phyloP scores from a whole-genome alignment of 2,329 filamentous ascomycete species.

The Verticillium tricorpus region DNA sequence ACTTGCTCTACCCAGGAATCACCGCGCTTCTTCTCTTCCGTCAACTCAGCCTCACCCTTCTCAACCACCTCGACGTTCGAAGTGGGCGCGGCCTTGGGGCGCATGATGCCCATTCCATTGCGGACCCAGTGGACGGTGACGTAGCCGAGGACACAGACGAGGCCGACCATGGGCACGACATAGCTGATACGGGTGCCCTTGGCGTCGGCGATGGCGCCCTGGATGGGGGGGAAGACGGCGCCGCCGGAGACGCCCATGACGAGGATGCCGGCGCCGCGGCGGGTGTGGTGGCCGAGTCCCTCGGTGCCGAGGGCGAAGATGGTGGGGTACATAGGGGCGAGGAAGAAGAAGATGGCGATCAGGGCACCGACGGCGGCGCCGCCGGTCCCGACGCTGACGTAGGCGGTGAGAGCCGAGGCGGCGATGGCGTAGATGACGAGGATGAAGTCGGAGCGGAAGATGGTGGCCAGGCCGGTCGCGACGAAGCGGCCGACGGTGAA shows the following conservation, averaged over 20 bases:
- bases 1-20: neutral
- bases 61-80: slow-evolving; percentile 10
- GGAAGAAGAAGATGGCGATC: slow-evolving; percentile 51
- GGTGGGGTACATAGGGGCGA: slow-evolving; percentile 54
- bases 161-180: slow-evolving; percentile 36
- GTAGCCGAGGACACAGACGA: slow-evolving; percentile 30
- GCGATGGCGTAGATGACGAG: slow-evolving; percentile 30
- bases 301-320: slow-evolving; percentile 55
- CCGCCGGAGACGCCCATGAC: slow-evolving; percentile 51
- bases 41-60: no score
- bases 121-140: slow-evolving; percentile 24
- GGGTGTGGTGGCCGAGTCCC: slow-evolving; percentile 66
- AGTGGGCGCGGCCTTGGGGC: slow-evolving; percentile 22
- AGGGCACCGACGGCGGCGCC: slow-evolving; percentile 51
- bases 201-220: slow-evolving; percentile 39
- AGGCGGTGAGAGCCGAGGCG: slow-evolving; percentile 33
- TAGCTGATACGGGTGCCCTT: slow-evolving; percentile 35
- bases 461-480: slow-evolving; percentile 44
- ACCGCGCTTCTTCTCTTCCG: neutral
- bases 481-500: slow-evolving; percentile 49
- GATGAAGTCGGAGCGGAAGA: slow-evolving; percentile 33
- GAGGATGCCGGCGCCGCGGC: slow-evolving; percentile 65
- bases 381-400: slow-evolving; percentile 28
- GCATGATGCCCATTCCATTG: slow-evolving; percentile 23
- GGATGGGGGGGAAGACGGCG: slow-evolving; percentile 49